A percentile compares a stretch with the other conserved stretches of the same genome.
Conservation (phyloP, 2,329 filamentous ascomycete species). For the Lachnellula cervina region DNA sequence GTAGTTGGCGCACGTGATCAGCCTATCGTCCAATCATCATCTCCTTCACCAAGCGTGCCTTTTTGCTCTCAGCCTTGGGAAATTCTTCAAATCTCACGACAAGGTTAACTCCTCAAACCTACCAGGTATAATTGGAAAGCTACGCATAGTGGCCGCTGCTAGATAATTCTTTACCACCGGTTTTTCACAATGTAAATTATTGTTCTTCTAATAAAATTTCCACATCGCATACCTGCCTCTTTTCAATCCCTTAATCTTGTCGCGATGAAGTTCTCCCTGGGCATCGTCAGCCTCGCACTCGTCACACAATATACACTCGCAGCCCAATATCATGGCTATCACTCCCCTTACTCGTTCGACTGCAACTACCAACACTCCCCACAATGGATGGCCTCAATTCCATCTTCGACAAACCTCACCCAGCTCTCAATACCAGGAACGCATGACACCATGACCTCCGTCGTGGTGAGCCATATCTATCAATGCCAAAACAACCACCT, state of each 20-base stretch:
- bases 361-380: constrained; percentile 31
- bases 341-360: constrained; percentile 41
- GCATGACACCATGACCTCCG: too few relatives aligned
- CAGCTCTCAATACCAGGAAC: constrained; percentile 44
- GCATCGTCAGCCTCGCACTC: constrained; percentile 1
- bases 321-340: constrained; percentile 29
- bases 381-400: constrained; percentile 42
- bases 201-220: too few relatives aligned
- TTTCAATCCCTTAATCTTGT: too few relatives aligned
- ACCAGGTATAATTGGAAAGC: too few relatives aligned
- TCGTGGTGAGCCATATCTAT: not conserved
- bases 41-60: not conserved
- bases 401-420: constrained; percentile 38
- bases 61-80: not conserved
- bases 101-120: too few relatives aligned
- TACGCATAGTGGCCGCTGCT: too few relatives aligned
- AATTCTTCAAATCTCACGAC: not conserved
- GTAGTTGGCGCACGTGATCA: not conserved
- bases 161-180: too few relatives aligned
- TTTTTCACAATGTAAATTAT: too few relatives aligned
- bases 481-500: constrained; percentile 47
- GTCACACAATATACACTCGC: not conserved
- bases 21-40: not conserved
- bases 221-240: too few relatives aligned
- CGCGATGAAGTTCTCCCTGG: not conserved